Evolutionary conservation across 2,329 filamentous ascomycete species (phyloP).

Genomic region (Cladosporium phlei): DNA sequence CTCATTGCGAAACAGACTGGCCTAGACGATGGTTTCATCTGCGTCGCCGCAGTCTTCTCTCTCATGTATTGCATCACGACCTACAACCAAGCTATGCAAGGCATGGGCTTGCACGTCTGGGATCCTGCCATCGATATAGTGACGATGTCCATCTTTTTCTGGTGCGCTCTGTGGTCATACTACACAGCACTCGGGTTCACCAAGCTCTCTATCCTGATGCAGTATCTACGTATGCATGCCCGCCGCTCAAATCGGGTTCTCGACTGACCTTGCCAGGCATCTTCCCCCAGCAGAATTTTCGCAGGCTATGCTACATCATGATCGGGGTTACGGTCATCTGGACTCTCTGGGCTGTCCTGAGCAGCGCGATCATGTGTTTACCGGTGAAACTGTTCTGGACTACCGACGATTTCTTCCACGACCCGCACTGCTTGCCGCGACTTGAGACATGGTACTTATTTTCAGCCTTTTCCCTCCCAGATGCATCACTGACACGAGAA

Average conservation of each 20-base stretch:
- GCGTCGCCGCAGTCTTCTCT: not conserved
- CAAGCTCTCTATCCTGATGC: constrained; percentile 45
- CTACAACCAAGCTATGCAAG: constrained; percentile 1
- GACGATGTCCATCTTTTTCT: constrained; percentile 7
- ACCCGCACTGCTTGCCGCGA: constrained; percentile 11
- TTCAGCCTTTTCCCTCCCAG: no score
- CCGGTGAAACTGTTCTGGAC: constrained; percentile 14
- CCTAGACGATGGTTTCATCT: constrained; percentile 5
- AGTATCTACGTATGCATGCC: constrained; percentile 46
- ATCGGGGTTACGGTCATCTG: constrained; percentile 10
- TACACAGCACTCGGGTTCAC: constrained; percentile 36
- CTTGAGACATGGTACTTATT: constrained; percentile 8
- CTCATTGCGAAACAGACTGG: constrained; percentile 10
- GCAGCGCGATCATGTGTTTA: constrained; percentile 13
- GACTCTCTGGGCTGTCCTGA: constrained; percentile 14
- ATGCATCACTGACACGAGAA: no score
- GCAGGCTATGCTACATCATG: constrained; percentile 17
- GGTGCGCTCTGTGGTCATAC: constrained; percentile 36
- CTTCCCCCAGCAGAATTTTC: constrained; percentile 38
- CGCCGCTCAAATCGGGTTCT: no score
- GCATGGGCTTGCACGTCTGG: constrained; percentile 11
- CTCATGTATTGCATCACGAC: constrained; percentile 7
- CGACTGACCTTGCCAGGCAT: no score
- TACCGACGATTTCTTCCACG: constrained; percentile 7
- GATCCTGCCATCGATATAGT: not conserved